A percentile compares a stretch with the other conserved stretches of the same genome.
phyloP scores from a whole-genome alignment of 257 asterid species.

The Solanum pinnatisectum region DNA sequence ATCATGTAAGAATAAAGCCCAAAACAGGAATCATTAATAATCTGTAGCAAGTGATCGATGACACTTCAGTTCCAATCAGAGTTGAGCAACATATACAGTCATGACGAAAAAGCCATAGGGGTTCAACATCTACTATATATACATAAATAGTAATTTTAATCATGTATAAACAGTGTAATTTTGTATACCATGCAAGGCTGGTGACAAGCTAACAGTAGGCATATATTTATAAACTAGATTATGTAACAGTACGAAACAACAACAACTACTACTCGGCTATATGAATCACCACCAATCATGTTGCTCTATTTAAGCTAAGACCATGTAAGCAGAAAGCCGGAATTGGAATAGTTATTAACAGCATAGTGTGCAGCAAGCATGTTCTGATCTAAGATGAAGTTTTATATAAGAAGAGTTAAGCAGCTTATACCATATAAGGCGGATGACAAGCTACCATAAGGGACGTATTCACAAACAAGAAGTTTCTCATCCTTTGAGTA shows the following conservation, averaged over 20 bases:
- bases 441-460: neutral
- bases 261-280: neutral
- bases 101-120: neutral
- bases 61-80: neutral
- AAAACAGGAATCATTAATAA: neutral
- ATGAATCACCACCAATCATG: neutral
- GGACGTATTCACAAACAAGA: constrained; percentile 1
- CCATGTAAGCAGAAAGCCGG: neutral
- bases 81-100: neutral
- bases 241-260: neutral
- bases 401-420: neutral
- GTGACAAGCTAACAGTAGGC: neutral
- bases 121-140: neutral
- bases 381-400: neutral
- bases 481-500: constrained; percentile 10
- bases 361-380: neutral
- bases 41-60: neutral
- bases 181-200: neutral
- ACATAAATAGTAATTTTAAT: too few species aligned
- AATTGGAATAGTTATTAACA: neutral
- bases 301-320: neutral
- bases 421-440: constrained; percentile 3
- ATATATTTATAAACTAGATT: neutral
- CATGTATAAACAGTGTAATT: neutral
- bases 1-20: neutral